A percentile compares a stretch with the other conserved stretches of the same genome.
phyloP scores from a whole-genome alignment of 2,329 filamentous ascomycete species.

The Corniculantispora saksenae region DNA sequence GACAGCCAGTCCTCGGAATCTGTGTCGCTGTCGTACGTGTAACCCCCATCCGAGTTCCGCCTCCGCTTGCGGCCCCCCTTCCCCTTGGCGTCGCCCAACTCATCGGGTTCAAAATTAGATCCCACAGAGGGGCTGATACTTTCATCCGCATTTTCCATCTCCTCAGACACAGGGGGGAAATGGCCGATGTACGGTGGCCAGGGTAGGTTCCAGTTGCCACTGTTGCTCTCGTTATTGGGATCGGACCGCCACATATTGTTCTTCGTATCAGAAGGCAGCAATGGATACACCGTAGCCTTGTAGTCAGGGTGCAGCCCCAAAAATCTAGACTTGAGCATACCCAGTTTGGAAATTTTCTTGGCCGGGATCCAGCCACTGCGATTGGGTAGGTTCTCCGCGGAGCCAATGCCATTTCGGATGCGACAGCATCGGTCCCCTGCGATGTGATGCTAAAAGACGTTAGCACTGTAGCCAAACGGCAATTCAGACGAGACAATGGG shows the following conservation, averaged over 20 bases:
- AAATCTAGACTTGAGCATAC: constrained; percentile 28
- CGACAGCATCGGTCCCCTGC: constrained; percentile 27
- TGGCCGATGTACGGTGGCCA: constrained; percentile 31
- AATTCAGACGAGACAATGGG: neutral
- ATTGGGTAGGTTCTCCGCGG: constrained; percentile 30
- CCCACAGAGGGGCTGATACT: no score
- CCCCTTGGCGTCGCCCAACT: neutral
- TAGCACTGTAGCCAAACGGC: neutral
- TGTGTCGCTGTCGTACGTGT: neutral
- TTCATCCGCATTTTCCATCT: neutral
- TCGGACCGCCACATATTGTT: constrained; percentile 31
- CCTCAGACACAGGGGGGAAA: neutral
- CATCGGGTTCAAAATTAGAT: neutral
- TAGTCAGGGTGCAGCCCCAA: constrained; percentile 29
- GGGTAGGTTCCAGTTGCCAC: constrained; percentile 27
- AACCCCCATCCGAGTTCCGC: neutral
- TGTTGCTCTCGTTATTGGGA: constrained; percentile 34
- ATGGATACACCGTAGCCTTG: constrained; percentile 32
- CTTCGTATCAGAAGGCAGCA: constrained; percentile 21
- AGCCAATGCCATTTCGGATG: constrained; percentile 29
- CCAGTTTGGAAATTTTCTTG: constrained; percentile 21
- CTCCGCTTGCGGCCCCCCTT: neutral
- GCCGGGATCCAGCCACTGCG: constrained; percentile 34
- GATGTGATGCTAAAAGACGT: constrained; percentile 24
- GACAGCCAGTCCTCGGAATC: neutral